Percentiles rank a stretch among this genome's conserved stretches.
Conservation (phyloP, 768 basidiomycete species). For the Udeniomyces megalosporus region DNA sequence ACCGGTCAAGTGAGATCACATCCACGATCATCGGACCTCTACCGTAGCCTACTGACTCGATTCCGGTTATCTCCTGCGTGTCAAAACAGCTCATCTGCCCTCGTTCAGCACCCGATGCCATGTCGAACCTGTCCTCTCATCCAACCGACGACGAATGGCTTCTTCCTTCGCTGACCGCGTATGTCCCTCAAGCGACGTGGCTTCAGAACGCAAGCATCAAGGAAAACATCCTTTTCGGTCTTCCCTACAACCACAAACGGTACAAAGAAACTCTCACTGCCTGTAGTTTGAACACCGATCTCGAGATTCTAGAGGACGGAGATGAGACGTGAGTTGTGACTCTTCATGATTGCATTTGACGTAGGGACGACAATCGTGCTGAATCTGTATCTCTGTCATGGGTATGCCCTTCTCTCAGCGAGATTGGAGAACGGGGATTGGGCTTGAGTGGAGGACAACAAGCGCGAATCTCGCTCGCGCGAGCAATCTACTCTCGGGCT, state of each 20-base stretch:
- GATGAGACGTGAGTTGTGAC: conserved; percentile 44
- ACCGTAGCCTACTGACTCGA: too few species aligned
- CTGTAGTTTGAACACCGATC: conserved; percentile 56
- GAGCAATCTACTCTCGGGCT: conserved; percentile 50
- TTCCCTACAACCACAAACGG: conserved; percentile 55
- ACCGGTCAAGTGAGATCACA: conserved; percentile 40
- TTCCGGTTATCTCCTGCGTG: too few species aligned
- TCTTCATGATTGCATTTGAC: neutral
- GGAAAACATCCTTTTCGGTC: conserved; percentile 62
- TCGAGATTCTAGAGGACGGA: conserved; percentile 64
- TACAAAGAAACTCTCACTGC: conserved; percentile 65
- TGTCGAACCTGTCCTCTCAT: conserved; percentile 44
- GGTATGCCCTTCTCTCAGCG: neutral
- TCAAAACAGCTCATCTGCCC: conserved; percentile 44
- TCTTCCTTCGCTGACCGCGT: conserved; percentile 61
- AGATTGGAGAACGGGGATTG: conserved; percentile 28
- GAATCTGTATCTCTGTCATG: neutral
- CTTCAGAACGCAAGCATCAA: conserved; percentile 55
- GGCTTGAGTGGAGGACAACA: conserved; percentile 39
- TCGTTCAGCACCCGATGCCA: conserved; percentile 61
- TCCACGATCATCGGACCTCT: too few species aligned
- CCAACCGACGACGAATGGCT: conserved; percentile 47
- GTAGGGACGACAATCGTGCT: neutral
- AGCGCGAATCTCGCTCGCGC: conserved; percentile 28
- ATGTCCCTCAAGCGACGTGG: conserved; percentile 56